phyloP scores from a whole-genome alignment of 106 monocot species.

The Agapanthus africanus region DNA sequence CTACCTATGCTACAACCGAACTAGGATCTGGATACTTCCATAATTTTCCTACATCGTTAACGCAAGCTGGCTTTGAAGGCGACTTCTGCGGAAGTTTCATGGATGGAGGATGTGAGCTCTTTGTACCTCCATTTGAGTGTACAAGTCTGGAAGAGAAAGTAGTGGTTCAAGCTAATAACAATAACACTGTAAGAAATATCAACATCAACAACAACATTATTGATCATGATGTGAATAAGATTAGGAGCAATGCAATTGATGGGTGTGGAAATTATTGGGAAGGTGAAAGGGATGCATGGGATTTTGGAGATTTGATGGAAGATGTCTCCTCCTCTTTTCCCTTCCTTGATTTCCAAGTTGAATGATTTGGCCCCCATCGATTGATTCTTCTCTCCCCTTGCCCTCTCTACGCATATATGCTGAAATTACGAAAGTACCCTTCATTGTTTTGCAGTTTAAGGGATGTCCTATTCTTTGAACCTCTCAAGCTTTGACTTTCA shows the following conservation, averaged over 20 bases:
- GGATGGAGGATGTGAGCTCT: slow-evolving; percentile 20
- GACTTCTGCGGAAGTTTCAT: slow-evolving; percentile 21
- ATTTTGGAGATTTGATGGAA: slow-evolving; percentile 61
- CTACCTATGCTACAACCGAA: not conserved
- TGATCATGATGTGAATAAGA: slow-evolving; percentile 9
- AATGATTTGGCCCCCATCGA: slow-evolving; percentile 42
- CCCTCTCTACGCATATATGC: not conserved
- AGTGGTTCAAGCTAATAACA: not conserved
- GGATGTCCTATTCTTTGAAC: slow-evolving; percentile 4
- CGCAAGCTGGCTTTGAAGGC: slow-evolving; percentile 1
- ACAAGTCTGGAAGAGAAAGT: slow-evolving; percentile 31
- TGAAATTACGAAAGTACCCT: not conserved
- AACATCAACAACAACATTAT: not conserved
- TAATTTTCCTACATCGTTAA: not conserved
- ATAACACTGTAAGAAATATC: not conserved
- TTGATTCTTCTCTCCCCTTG: not conserved
- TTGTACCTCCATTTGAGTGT: slow-evolving; percentile 46
- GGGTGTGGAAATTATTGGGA: slow-evolving; percentile 26
- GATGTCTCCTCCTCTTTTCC: slow-evolving; percentile 57
- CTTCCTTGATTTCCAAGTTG: slow-evolving; percentile 91
- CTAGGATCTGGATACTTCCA: slow-evolving; percentile 13
- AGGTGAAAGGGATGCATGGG: slow-evolving; percentile 55
- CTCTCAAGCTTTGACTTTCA: not conserved
- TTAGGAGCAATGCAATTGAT: not conserved
- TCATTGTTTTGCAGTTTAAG: slow-evolving; percentile 10